These are phyloP conservation scores for Somion occarium DNA, from an alignment of 1,284 basidiomycete species.

Conservation along the genomic window DNA sequence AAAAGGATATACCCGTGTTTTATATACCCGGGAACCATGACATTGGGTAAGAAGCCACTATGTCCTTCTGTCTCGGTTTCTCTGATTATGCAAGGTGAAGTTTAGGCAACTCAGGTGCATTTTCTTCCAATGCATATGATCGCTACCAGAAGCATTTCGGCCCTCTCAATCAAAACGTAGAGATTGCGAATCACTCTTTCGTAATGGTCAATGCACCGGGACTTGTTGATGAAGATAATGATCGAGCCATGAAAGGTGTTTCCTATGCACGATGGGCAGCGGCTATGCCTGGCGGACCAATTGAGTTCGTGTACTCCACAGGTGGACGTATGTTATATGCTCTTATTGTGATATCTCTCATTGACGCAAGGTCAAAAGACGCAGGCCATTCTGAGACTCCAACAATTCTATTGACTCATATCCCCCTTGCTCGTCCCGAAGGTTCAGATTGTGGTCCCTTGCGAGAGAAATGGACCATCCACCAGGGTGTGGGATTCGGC, in stretches of 20 bases:
- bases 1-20: constrained; percentile 43
- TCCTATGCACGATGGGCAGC: constrained; percentile 56
- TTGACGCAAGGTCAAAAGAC: neutral
- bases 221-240: constrained; percentile 77
- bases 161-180: constrained; percentile 45
- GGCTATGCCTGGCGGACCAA: constrained; percentile 46
- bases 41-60: constrained; percentile 49
- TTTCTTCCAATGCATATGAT: constrained; percentile 54
- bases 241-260: constrained; percentile 43
- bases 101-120: constrained; percentile 50
- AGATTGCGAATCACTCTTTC: constrained; percentile 67
- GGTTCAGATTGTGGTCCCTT: constrained; percentile 47
- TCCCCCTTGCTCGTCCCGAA: constrained; percentile 53
- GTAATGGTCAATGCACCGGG: constrained; percentile 73
- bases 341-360: constrained; percentile 3
- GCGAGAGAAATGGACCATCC: constrained; percentile 48
- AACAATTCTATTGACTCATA: constrained; percentile 54
- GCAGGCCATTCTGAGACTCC: constrained; percentile 12
- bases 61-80: constrained; percentile 2
- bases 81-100: constrained; percentile 22
- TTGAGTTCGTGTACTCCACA: constrained; percentile 63
- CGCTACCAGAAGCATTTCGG: constrained; percentile 72
- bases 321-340: constrained; percentile 38
- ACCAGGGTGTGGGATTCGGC: constrained; percentile 51
- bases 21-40: constrained; percentile 90